A percentile compares a stretch with the other conserved stretches of the same genome.
phyloP scores from a whole-genome alignment of 2,329 filamentous ascomycete genomes.

The Cordyceps sp. region DNA sequence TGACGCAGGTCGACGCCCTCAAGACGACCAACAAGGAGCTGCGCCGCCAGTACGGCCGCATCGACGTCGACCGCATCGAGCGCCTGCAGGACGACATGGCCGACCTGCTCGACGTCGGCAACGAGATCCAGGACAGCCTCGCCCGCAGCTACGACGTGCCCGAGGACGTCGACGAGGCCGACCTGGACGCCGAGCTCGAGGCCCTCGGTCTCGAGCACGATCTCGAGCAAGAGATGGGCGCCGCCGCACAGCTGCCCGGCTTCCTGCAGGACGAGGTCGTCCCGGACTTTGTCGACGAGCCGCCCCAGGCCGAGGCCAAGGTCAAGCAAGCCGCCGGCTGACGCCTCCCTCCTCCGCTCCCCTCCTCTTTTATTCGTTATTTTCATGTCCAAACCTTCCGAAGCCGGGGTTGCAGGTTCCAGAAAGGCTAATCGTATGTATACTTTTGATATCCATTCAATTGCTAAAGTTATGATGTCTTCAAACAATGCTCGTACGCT shows the following conservation, averaged over 20 bases:
- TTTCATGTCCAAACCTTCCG: too few species aligned
- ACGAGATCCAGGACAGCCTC: conserved; percentile 94
- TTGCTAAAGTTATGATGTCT: too few species aligned
- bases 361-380: too few species aligned
- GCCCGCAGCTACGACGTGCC: conserved; percentile 84
- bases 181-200: conserved; percentile 91
- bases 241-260: conserved; percentile 57
- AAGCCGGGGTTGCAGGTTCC: too few species aligned
- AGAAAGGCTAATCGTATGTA: too few species aligned
- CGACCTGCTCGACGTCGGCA: conserved; percentile 90
- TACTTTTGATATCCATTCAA: too few species aligned
- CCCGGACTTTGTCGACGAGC: conserved; percentile 85
- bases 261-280: conserved; percentile 81
- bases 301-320: conserved; percentile 55
- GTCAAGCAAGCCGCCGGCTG: conserved; percentile 63
- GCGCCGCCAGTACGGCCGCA: conserved; percentile 87
- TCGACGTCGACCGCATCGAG: conserved; percentile 96
- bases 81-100: conserved; percentile 98
- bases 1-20: conserved; percentile 96
- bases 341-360: neutral
- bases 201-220: conserved; percentile 89
- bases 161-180: conserved; percentile 91
- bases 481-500: too few species aligned
- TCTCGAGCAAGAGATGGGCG: conserved; percentile 52
- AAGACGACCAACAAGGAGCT: conserved; percentile 92